phyloP scores from a whole-genome alignment of 768 basidiomycete genomes.

The Coprinopsis strossmayeri region DNA sequence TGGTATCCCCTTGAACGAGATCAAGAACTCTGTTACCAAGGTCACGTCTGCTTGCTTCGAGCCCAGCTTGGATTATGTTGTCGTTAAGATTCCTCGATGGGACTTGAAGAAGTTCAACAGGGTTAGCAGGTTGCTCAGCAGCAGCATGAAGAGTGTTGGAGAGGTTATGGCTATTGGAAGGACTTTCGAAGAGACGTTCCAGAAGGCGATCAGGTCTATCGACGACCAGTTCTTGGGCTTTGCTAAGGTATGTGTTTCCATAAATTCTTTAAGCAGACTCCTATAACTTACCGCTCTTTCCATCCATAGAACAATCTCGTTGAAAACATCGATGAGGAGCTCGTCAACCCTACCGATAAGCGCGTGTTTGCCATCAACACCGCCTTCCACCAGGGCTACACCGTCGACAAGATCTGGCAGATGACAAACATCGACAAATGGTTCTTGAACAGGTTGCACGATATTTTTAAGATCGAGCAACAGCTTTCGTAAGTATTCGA shows the following conservation, averaged over 20 bases:
- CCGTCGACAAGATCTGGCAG: conserved; percentile 93
- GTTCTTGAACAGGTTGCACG: conserved; percentile 88
- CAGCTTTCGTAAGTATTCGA: conserved; percentile 54
- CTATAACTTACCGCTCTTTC: too few relatives aligned
- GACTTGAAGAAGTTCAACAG: conserved; percentile 97
- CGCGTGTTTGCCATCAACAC: conserved; percentile 95
- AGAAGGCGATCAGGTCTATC: conserved; percentile 95
- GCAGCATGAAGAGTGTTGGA: conserved; percentile 98
- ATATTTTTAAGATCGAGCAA: conserved; percentile 79
- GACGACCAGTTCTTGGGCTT: conserved; percentile 95
- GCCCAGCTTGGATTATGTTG: conserved; percentile 93
- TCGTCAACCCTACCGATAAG: conserved; percentile 92
- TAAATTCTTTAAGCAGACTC: too few relatives aligned
- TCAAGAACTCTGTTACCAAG: conserved; percentile 96
- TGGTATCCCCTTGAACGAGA: conserved; percentile 94
- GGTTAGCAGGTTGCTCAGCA: conserved; percentile 85
- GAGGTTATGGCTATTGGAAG: conserved; percentile 99
- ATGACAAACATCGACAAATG: conserved; percentile 99
- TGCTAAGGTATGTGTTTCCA: conserved; percentile 64
- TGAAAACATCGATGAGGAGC: conserved; percentile 88
- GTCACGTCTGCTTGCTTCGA: conserved; percentile 97
- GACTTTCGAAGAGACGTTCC: conserved; percentile 97
- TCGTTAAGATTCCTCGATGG: conserved; percentile 99
- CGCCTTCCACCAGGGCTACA: conserved; percentile 89
- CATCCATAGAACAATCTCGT: conserved; percentile 84